Conservation (phyloP, 352 stramenopile species). For the Peronosclerospora sorghi region DNA sequence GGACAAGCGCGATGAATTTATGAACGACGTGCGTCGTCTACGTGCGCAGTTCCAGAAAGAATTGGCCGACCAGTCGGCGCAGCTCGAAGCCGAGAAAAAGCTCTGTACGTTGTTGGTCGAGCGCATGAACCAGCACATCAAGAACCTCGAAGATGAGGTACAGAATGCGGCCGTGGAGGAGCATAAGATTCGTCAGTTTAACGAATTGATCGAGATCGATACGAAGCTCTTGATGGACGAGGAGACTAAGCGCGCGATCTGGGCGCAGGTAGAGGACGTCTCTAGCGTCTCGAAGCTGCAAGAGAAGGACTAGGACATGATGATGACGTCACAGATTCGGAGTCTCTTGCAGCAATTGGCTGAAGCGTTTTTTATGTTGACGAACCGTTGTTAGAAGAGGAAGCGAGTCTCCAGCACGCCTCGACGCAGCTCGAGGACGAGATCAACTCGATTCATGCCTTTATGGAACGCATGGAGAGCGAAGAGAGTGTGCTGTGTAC, state of each 20-base stretch:
- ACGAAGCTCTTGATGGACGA: slow-evolving; percentile 70
- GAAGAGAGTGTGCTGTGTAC: slow-evolving; percentile 70
- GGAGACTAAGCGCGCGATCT: slow-evolving; percentile 74
- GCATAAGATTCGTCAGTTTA: slow-evolving; percentile 63
- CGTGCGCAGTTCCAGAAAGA: slow-evolving; percentile 79
- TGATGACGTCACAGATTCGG: slow-evolving; percentile 86
- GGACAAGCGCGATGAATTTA: slow-evolving; percentile 80
- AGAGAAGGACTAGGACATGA: slow-evolving; percentile 87
- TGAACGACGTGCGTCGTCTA: slow-evolving; percentile 76
- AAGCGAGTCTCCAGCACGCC: slow-evolving; percentile 75
- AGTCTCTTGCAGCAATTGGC: slow-evolving; percentile 76
- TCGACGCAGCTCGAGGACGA: slow-evolving; percentile 74
- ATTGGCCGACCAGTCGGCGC: slow-evolving; percentile 56
- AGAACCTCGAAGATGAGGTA: slow-evolving; percentile 67
- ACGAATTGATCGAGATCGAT: slow-evolving; percentile 55
- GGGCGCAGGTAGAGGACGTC: slow-evolving; percentile 75
- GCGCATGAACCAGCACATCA: slow-evolving; percentile 79
- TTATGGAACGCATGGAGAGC: slow-evolving; percentile 86
- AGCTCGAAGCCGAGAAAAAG: slow-evolving; percentile 71
- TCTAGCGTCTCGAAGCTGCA: slow-evolving; percentile 73
- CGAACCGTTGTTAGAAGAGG: slow-evolving; percentile 79
- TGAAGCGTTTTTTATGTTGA: slow-evolving; percentile 82
- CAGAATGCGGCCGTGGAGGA: slow-evolving; percentile 62
- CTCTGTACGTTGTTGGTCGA: slow-evolving; percentile 67
- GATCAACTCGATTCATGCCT: slow-evolving; percentile 80